Evolutionary conservation across 129 eudicot genomes (phyloP), one percentile per base, ranked within the genome.

Genomic region (Tagetes patula): DNA sequence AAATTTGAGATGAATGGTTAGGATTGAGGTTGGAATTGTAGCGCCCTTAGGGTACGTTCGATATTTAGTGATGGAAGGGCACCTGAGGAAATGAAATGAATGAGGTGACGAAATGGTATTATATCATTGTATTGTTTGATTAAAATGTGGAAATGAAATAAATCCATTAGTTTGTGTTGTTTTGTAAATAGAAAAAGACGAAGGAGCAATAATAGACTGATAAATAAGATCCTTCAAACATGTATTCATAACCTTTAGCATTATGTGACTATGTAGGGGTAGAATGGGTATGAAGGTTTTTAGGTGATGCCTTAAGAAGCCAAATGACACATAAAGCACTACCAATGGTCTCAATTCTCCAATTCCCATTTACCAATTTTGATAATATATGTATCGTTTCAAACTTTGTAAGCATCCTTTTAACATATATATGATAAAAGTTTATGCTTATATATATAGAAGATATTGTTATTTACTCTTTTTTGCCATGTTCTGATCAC

Each of bases 311-410:
- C 61, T 53, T 67, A 67, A 49, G 47, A 65, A 63, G 42, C 50
- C 41, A 71, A 40, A 63, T 78, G 82, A 78, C 77, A 41, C 82
- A 71, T 13, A 71, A 71, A 63, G 77, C 82, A 78, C 82, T 71
- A 78, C 31, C 59, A 63, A 53, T 78, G 82, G 82, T 78, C 77
- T 65, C 65, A 30, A 11, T 69, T 48, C 7, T 59, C 42, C 55
- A 31, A 13, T 61, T 13, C 67, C 67, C 30, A 34, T n/a, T 61
- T 61, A 58, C 64, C 64, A 32, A 58, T 11, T 58, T 58, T 58
- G 64, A 58, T 58, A 8, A 58, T 8, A 2, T 31, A 8, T 8
- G 64, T 58, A 31, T 58, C 64, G 64, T 58, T 58, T 55, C 10
- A 31, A 47, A 47, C 52, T 47, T 47, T 47, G 13, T 47, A 47